Conservation (phyloP, 176 grass and related monocot genomes). For the Musa troglodytarum region DNA sequence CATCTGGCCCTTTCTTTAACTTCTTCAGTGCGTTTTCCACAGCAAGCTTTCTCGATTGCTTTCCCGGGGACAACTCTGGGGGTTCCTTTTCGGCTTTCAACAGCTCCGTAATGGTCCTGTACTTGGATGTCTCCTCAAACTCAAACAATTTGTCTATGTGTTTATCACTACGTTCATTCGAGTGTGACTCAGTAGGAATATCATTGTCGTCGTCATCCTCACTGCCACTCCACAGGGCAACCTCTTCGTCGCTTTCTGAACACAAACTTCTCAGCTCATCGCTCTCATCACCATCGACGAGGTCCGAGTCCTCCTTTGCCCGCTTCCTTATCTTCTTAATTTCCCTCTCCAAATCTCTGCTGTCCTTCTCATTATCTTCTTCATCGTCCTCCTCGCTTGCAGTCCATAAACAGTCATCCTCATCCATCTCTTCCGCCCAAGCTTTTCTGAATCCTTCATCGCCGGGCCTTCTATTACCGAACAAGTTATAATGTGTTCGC, state of each 20-base stretch:
- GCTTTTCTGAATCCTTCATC: constrained; percentile 85
- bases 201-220: constrained; percentile 72
- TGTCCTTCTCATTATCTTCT: constrained; percentile 30
- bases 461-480: constrained; percentile 68
- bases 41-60: constrained; percentile 84
- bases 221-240: constrained; percentile 81
- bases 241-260: constrained; percentile 72
- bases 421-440: constrained; percentile 64
- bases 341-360: constrained; percentile 56
- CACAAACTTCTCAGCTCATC: constrained; percentile 86
- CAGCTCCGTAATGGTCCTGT: constrained; percentile 60
- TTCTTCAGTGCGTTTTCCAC: constrained; percentile 97
- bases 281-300: constrained; percentile 73
- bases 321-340: constrained; percentile 82
- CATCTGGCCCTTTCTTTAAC: constrained; percentile 85
- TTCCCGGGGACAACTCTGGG: constrained; percentile 78
- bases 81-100: constrained; percentile 82
- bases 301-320: constrained; percentile 59
- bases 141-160: constrained; percentile 95
- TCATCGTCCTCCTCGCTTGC: constrained; percentile 80
- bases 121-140: constrained; percentile 89
- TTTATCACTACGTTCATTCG: constrained; percentile 59
- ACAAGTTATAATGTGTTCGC: constrained; percentile 48
- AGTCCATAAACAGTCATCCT: constrained; percentile 90
- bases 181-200: constrained; percentile 55